Conservation (phyloP, 139 green algal genomes). For the Asterochloris erici region DNA sequence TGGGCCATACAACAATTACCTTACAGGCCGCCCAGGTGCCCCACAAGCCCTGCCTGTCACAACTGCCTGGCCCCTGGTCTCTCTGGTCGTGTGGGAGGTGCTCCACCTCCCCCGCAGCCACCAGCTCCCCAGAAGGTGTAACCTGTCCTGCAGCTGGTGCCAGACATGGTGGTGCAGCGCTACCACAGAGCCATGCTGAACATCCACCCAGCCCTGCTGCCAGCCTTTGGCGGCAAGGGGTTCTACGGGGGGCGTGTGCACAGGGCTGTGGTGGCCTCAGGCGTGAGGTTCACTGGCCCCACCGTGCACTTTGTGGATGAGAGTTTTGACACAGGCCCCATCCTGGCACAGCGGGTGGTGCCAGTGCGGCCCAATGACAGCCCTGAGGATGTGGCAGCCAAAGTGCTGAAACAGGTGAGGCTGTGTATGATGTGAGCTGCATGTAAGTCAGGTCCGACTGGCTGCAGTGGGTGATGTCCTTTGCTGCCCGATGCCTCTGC, state of each 20-base stretch:
- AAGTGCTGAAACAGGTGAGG: slow-evolving; percentile 83
- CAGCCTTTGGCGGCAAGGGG: slow-evolving; percentile 94
- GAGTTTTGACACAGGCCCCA: slow-evolving; percentile 93
- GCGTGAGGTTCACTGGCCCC: slow-evolving; percentile 79
- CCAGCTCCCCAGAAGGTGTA: slow-evolving; percentile 54
- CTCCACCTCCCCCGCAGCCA: not conserved
- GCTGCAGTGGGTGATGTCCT: not conserved
- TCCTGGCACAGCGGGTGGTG: slow-evolving; percentile 89
- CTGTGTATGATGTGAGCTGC: not conserved
- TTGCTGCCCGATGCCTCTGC: not conserved
- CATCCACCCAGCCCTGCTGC: slow-evolving; percentile 97
- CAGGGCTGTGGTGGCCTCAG: slow-evolving; percentile 84
- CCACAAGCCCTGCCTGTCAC: not conserved
- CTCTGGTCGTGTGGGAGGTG: not conserved
- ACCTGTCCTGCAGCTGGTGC: slow-evolving; percentile 77
- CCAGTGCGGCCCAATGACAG: slow-evolving; percentile 82
- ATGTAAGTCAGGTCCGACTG: not conserved
- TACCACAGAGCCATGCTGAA: slow-evolving; percentile 91
- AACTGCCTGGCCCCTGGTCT: not conserved
- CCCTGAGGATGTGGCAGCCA: slow-evolving; percentile 66
- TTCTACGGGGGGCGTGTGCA: slow-evolving; percentile 92
- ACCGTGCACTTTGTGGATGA: slow-evolving; percentile 99
- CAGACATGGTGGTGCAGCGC: slow-evolving; percentile 63
- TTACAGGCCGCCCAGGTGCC: too few species aligned
- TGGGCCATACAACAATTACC: not conserved